These are phyloP conservation scores for Penicillium sp. DNA, from an alignment of 2,329 filamentous ascomycete genomes.

Conservation along the genomic window DNA sequence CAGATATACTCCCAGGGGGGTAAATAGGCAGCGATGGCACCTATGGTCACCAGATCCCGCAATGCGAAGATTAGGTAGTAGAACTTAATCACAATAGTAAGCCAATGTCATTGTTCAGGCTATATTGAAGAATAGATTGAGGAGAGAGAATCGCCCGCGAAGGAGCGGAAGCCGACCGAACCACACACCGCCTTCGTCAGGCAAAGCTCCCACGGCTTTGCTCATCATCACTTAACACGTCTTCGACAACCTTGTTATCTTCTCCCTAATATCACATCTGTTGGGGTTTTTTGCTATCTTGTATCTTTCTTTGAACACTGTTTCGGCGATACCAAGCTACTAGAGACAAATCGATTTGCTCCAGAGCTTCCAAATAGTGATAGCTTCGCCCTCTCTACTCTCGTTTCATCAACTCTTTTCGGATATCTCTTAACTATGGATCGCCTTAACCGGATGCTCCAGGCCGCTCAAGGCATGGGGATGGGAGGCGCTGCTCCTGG, in stretches of 20 bases:
- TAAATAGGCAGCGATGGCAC: slow-evolving; percentile 7
- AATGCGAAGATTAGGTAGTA: slow-evolving; percentile 2
- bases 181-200: slow-evolving; percentile 38
- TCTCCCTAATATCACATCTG: slow-evolving; percentile 6
- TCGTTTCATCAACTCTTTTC: slow-evolving; percentile 17
- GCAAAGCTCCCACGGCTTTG: slow-evolving; percentile 12
- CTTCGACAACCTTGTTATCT: slow-evolving; percentile 10
- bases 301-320: not conserved
- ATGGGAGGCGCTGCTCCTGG: slow-evolving; percentile 41
- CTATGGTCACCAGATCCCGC: slow-evolving; percentile 12
- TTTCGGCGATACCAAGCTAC: not conserved
- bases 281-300: not conserved
- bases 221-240: slow-evolving; percentile 8
- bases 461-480: slow-evolving; percentile 65
- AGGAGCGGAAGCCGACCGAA: slow-evolving; percentile 22
- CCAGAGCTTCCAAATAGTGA: slow-evolving; percentile 32
- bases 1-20: slow-evolving; percentile 5
- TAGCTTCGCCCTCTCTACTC: slow-evolving; percentile 28
- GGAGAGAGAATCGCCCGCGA: slow-evolving; percentile 29
- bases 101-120: slow-evolving; percentile 20
- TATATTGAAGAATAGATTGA: slow-evolving; percentile 21
- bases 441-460: slow-evolving; percentile 84
- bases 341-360: slow-evolving; percentile 12
- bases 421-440: slow-evolving; percentile 64
- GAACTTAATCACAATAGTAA: slow-evolving; percentile 14